phyloP scores from a whole-genome alignment of 768 basidiomycete species.

The Pulveroboletus sp. region DNA sequence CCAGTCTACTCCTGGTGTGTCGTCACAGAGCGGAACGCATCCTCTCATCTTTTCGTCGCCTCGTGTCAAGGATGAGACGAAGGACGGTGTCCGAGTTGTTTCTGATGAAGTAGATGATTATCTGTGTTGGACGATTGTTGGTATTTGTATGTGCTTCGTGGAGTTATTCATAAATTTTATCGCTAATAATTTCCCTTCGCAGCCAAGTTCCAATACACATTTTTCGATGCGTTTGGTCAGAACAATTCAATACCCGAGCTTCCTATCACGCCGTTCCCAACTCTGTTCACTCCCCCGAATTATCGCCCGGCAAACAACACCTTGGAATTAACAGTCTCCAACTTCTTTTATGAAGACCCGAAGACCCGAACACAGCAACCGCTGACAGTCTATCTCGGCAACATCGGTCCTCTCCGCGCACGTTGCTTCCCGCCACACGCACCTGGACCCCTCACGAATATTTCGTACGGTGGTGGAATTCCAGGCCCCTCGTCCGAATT shows the following conservation, averaged over 20 bases:
- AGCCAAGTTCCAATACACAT: conserved; percentile 95
- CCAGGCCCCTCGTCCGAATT: conserved; percentile 36
- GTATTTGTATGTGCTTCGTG: conserved; percentile 68
- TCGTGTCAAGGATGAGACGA: conserved; percentile 77
- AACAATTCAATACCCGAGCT: conserved; percentile 72
- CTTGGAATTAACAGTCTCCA: conserved; percentile 81
- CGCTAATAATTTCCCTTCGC: conserved; percentile 20
- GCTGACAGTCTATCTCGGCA: conserved; percentile 86
- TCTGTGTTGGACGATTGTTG: conserved; percentile 93
- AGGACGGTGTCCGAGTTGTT: conserved; percentile 70
- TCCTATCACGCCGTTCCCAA: conserved; percentile 89
- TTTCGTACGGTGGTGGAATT: conserved; percentile 54
- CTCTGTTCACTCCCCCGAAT: conserved; percentile 74
- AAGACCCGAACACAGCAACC: conserved; percentile 63
- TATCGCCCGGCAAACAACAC: conserved; percentile 71
- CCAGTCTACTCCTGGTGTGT: conserved; percentile 72
- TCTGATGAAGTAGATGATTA: conserved; percentile 94
- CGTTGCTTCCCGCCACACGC: conserved; percentile 74
- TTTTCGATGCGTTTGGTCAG: conserved; percentile 86
- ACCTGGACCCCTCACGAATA: conserved; percentile 63
- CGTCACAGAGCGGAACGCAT: conserved; percentile 76
- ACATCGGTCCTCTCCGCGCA: conserved; percentile 79
- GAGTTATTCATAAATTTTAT: conserved; percentile 4
- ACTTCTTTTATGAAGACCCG: conserved; percentile 82
- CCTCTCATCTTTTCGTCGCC: conserved; percentile 78